These are phyloP conservation scores for Sclerotinia subarctica DNA, from an alignment of 2,329 filamentous ascomycete species.

Conservation along the genomic window DNA sequence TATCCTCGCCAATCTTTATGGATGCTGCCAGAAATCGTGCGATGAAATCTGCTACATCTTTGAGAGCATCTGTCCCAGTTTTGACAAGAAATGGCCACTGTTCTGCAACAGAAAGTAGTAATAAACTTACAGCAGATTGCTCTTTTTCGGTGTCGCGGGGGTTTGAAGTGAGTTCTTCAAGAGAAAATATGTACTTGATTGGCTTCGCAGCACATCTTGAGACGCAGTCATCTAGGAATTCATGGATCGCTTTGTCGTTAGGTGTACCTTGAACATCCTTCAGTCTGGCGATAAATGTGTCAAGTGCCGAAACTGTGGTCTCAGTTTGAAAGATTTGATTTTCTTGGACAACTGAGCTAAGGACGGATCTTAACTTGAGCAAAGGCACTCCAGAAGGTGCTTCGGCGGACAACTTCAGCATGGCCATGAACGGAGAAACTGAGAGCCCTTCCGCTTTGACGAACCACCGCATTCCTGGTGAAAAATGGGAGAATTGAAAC, in stretches of 20 bases:
- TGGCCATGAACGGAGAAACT: constrained; percentile 68
- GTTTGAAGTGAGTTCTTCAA: constrained; percentile 51
- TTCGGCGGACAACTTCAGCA: constrained; percentile 58
- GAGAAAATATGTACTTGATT: constrained; percentile 76
- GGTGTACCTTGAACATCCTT: constrained; percentile 35
- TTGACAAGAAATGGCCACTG: constrained; percentile 70
- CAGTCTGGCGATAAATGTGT: constrained; percentile 45
- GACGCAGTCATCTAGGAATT: constrained; percentile 80
- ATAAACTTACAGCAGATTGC: constrained; percentile 54
- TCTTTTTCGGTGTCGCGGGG: constrained; percentile 37
- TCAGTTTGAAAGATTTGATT: constrained; percentile 60
- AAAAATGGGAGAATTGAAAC: constrained; percentile 74
- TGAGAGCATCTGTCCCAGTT: constrained; percentile 45
- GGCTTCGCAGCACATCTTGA: constrained; percentile 71
- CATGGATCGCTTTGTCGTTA: constrained; percentile 51
- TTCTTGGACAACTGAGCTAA: constrained; percentile 61
- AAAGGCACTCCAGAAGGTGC: constrained; percentile 49
- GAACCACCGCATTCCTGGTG: constrained; percentile 88
- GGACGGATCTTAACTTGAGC: constrained; percentile 51
- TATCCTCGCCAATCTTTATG: constrained; percentile 51
- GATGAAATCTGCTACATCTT: constrained; percentile 56
- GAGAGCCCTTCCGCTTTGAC: constrained; percentile 63
- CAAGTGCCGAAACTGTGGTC: constrained; percentile 44
- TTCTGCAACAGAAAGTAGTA: constrained; percentile 69
- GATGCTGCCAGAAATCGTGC: constrained; percentile 55